Evolutionary conservation across 2,329 filamentous ascomycete species (phyloP).

Genomic region (Colletotrichum sp.): DNA sequence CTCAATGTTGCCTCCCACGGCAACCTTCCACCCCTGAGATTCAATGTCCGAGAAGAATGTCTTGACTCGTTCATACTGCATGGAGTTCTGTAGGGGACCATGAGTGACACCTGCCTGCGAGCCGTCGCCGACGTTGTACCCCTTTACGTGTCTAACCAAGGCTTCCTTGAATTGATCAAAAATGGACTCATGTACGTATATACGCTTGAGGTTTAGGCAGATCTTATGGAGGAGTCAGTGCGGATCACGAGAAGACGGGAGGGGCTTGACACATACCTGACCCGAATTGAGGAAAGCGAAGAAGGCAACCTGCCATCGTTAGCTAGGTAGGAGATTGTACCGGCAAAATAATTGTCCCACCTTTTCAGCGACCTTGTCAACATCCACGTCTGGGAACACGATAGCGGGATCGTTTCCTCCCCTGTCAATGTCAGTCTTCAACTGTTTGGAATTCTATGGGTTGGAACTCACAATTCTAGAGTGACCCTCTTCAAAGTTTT

Average conservation of each 20-base stretch:
- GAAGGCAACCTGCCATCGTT: neutral
- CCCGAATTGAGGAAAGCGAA: neutral
- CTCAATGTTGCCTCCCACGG: neutral
- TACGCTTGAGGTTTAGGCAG: slow-evolving; percentile 28
- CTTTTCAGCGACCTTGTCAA: neutral
- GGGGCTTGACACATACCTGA: neutral
- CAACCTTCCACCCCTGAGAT: slow-evolving; percentile 11
- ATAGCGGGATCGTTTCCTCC: neutral
- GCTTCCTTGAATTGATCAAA: slow-evolving; percentile 2
- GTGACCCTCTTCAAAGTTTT: neutral
- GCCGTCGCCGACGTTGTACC: neutral
- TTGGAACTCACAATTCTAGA: neutral
- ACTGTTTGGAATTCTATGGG: neutral
- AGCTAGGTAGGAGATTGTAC: neutral
- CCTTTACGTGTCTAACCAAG: slow-evolving; percentile 26
- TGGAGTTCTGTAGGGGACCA: slow-evolving; percentile 64
- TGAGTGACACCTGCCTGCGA: neutral
- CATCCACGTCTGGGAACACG: neutral
- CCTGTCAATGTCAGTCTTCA: neutral
- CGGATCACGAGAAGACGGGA: accelerated
- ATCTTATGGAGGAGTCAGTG: neutral
- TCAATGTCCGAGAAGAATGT: slow-evolving; percentile 10
- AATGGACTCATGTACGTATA: slow-evolving; percentile 11
- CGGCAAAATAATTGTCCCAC: accelerated
- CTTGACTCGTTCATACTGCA: slow-evolving; percentile 53